phyloP scores from a whole-genome alignment of 495 filamentous ascomycete genomes.

The Alectoria sarmentosa region DNA sequence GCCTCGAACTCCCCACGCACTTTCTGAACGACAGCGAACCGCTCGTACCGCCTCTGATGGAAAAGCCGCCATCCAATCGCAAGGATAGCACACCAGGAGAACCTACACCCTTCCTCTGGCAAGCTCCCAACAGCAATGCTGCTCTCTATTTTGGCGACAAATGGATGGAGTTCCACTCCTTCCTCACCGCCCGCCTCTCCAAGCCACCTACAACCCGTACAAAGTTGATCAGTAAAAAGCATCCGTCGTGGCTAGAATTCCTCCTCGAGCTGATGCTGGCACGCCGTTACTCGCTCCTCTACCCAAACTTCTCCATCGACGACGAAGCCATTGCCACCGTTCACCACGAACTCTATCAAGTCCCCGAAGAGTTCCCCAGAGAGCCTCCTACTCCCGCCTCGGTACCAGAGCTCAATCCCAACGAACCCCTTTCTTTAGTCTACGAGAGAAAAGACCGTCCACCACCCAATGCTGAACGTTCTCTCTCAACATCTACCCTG shows the following conservation, averaged over 20 bases:
- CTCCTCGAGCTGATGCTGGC: constrained; percentile 63
- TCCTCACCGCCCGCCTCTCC: constrained; percentile 53
- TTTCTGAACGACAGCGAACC: constrained; percentile 47
- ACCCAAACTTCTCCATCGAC: constrained; percentile 51
- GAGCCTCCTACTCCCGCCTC: background rate
- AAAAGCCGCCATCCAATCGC: constrained; percentile 14
- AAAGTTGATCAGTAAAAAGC: constrained; percentile 47
- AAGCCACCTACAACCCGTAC: constrained; percentile 22
- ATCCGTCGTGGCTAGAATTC: constrained; percentile 74
- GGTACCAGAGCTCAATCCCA: constrained; percentile 17
- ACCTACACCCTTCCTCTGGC: constrained; percentile 63
- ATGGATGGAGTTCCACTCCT: constrained; percentile 74
- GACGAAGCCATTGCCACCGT: constrained; percentile 51
- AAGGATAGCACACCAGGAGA: constrained; percentile 26
- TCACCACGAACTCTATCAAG: constrained; percentile 63
- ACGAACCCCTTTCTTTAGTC: constrained; percentile 18
- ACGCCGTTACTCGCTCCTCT: constrained; percentile 66
- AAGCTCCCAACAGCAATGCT: constrained; percentile 73
- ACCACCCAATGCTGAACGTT: constrained; percentile 19
- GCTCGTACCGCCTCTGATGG: constrained; percentile 46
- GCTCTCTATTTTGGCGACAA: constrained; percentile 74
- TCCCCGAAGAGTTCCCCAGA: constrained; percentile 57
- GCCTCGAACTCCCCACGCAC: constrained; percentile 61
- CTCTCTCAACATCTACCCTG: constrained; percentile 20
- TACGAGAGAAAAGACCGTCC: constrained; percentile 2